Percentiles rank a stretch among this genome's conserved stretches.
These are phyloP conservation scores for Chlorella sp. DNA, from an alignment of 139 green algal genomes.

Conservation along the genomic window DNA sequence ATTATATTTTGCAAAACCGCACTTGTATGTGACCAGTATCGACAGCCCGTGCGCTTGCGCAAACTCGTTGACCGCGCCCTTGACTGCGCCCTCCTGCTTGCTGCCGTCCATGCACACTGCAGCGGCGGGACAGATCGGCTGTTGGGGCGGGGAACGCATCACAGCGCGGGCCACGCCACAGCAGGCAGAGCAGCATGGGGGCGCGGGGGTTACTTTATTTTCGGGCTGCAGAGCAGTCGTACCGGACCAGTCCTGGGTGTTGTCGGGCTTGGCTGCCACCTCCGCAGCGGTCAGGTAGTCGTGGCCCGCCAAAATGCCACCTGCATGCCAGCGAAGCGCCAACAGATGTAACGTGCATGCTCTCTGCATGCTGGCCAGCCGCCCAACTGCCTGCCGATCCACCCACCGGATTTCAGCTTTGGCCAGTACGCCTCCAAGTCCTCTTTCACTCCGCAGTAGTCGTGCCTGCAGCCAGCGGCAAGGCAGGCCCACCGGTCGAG, in stretches of 20 bases:
- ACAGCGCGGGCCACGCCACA: too few relatives aligned
- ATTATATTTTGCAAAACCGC: background rate
- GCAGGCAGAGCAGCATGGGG: too few relatives aligned
- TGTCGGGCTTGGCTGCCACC: background rate
- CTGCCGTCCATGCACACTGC: slow-evolving; percentile 4
- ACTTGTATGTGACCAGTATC: background rate
- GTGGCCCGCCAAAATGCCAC: slow-evolving; percentile 56
- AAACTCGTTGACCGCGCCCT: slow-evolving; percentile 17
- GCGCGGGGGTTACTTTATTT: too few relatives aligned
- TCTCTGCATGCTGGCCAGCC: too few relatives aligned
- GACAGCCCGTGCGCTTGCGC: background rate
- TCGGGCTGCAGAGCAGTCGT: too few relatives aligned
- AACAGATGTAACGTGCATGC: too few relatives aligned
- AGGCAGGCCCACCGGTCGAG: too few relatives aligned
- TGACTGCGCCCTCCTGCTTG: background rate
- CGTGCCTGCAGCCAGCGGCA: slow-evolving; percentile 26
- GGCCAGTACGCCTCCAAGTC: slow-evolving; percentile 55
- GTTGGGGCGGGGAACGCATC: too few relatives aligned
- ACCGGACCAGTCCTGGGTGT: background rate
- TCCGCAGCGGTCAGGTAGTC: slow-evolving; percentile 25
- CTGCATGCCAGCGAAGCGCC: too few relatives aligned
- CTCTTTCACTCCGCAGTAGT: slow-evolving; percentile 53
- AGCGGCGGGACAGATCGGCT: too few relatives aligned
- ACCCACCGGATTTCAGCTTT: slow-evolving; percentile 11
- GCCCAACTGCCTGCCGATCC: too few relatives aligned